Conservation (phyloP, 2,329 filamentous ascomycete species). For the Diaporthe ampelina region DNA sequence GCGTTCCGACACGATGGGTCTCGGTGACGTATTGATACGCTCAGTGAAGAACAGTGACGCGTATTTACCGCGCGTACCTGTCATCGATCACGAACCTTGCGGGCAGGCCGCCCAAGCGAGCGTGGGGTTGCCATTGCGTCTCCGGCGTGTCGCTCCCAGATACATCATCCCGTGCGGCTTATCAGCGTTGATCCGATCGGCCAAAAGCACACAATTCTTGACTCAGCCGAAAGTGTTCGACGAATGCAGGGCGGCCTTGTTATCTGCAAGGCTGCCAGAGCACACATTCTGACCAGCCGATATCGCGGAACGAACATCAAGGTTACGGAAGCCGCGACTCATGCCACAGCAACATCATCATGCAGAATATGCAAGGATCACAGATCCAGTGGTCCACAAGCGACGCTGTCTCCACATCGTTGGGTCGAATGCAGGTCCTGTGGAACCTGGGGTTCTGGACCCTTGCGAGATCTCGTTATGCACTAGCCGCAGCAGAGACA, state of each 20-base stretch:
- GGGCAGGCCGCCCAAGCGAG: neutral
- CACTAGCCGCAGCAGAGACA: slow-evolving; percentile 22
- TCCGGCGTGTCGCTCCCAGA: neutral
- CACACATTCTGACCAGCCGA: slow-evolving; percentile 27
- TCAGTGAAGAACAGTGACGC: neutral
- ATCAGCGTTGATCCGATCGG: slow-evolving; percentile 11
- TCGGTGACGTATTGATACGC: slow-evolving; percentile 32
- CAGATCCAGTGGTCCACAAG: slow-evolving; percentile 33
- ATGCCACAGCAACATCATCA: slow-evolving; percentile 38
- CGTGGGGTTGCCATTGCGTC: neutral
- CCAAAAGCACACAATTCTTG: neutral
- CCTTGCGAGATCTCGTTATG: slow-evolving; percentile 16
- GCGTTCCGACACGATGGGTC: slow-evolving; percentile 73
- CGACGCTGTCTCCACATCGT: slow-evolving; percentile 35
- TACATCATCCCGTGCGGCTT: slow-evolving; percentile 2
- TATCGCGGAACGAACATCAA: slow-evolving; percentile 34
- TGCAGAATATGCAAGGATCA: slow-evolving; percentile 38
- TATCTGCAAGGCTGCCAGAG: slow-evolving; percentile 27
- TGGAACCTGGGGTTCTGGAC: slow-evolving; percentile 30
- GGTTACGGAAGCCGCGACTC: slow-evolving; percentile 34
- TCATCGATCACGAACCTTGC: neutral
- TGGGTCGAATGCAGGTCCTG: slow-evolving; percentile 36
- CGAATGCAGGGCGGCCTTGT: slow-evolving; percentile 25
- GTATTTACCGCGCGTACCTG: neutral
- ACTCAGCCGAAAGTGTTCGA: neutral